phyloP scores from a whole-genome alignment of 805 yeast genomes.

The Hanseniaspora lindneri region DNA sequence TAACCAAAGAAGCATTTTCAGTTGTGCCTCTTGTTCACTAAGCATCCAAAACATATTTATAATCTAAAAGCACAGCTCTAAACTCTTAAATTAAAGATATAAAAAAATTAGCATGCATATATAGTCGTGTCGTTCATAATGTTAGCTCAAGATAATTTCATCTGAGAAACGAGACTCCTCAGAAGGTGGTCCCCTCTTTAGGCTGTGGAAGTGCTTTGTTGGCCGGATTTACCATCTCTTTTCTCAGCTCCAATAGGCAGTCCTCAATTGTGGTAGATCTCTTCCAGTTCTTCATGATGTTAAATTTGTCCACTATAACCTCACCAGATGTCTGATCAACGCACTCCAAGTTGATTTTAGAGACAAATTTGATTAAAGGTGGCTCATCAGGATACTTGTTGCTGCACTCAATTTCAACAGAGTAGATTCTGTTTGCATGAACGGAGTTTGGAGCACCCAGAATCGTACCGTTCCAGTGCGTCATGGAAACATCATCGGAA shows the following conservation, averaged over 20 bases:
- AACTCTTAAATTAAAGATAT: too few relatives aligned
- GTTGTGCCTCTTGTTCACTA: too few relatives aligned
- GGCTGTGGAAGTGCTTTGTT: conserved; percentile 88
- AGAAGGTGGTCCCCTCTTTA: conserved; percentile 66
- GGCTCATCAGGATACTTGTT: conserved; percentile 78
- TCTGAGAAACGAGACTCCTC: too few relatives aligned
- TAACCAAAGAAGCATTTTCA: too few relatives aligned
- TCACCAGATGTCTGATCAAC: conserved; percentile 56
- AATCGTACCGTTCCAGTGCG: conserved; percentile 95
- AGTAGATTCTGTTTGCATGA: conserved; percentile 89
- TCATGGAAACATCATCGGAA: conserved; percentile 84
- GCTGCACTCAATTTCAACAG: conserved; percentile 70
- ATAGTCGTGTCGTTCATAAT: too few relatives aligned
- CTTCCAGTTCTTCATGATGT: conserved; percentile 72
- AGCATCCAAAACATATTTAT: too few relatives aligned
- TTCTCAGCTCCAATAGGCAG: conserved; percentile 75
- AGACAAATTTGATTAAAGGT: conserved; percentile 67
- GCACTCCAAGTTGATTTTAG: conserved; percentile 83
- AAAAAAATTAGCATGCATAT: too few relatives aligned
- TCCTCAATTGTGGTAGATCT: conserved; percentile 87
- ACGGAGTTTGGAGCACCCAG: conserved; percentile 88
- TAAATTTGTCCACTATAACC: conserved; percentile 44
- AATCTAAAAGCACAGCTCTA: too few relatives aligned
- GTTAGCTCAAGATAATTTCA: too few relatives aligned
- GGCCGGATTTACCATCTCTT: conserved; percentile 72